Base-by-base conservation (phyloP, 164 flowering plant species). In the Vitis rupestris region DNA sequence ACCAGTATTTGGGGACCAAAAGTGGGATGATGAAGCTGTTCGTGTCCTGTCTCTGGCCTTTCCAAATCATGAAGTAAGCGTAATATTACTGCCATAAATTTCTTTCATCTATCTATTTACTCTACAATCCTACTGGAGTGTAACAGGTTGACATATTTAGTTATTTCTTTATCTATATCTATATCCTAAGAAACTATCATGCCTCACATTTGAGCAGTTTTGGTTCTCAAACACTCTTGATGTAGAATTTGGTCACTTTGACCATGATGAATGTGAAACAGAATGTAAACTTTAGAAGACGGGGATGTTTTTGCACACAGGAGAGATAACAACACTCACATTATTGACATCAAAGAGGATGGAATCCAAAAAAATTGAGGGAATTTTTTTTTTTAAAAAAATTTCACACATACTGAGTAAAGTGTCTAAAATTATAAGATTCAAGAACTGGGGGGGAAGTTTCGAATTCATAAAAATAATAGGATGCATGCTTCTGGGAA, bases 1-100 rank as follows among this genome's bases (percentile, higher is more conserved):
- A 30, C 98, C 98, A 54, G 89, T 85, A 62, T 93, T 95, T 82
- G 99, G 98, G 57, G 98, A 95, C 70, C 64, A 83, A 54, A 90
- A 85, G 71, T 83, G 94, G 90, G 98, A 95, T 66, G 78, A 79
- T 49, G 98, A 93, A 85, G 98, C 96, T 71, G 81, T 79, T 31
- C 79, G 77, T 53, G 97, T 91, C 66, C 84, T 95, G 61, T 82
- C 93, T 63, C 72, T 68, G 17, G 87, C 93, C 19, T 93, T 90
- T 76, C 96, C 96, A 12, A 51, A 79, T 72, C 85, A 85, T 75
- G 82, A 91, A 77, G 98, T 95, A 80, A 81, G 86, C 10, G 50
- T 59, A 49, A 3, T 15, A 51, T n/a, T 23, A 65, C 53, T 10
- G 60, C 44, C 11, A 12, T 15, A 1, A 62, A 7, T 12, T 23